Base-by-base conservation (phyloP, 305 asterid genomes). In the Plantago lanceolata region DNA sequence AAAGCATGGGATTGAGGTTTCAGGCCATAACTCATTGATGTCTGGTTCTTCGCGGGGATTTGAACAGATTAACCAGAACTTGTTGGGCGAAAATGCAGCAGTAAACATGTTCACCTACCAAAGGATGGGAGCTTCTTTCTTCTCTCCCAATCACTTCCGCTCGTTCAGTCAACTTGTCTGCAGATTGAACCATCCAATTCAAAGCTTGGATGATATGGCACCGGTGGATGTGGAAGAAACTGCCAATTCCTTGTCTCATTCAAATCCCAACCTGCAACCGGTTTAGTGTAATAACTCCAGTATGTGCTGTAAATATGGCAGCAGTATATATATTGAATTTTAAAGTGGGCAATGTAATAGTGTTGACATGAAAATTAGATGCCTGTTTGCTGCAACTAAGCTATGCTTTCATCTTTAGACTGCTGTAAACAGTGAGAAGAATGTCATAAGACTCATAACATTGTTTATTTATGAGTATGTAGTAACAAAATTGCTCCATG, bases 91-190 rank as follows among this genome's bases (percentile, higher is more conserved):
- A 63, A 81, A 77, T 43, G 77, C 67, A 48, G 77, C 56, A 20
- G 72, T 78, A 43, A 78, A 73, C 18, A 17, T 75, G 78, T 91
- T 91, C 59, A 83, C 76, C 8, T 88, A 88, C 69, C 96, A 88
- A 43, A 81, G 98, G 54, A 91, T 91, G 95, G 98, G 98, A 19
- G 95, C 89, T 35, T 59, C 84, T 43, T 91, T 91, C 90, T 91
- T 91, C 64, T 86, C 95, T 5, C 98, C 96, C 0, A 76, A 78
- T 26, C 90, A 88, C 73, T 91, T 91, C 21, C 82, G 83, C 14
- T 55, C 61, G 4, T 91, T 91, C 74, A 60, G 86, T 4, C 74
- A 67, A 47, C 81, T 88, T 18, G 79, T 81, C 1, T 74, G 90
- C 16, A 73, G 74, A 48, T 62, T 91, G 5, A 77, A 71, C 28